Conservation (phyloP, 306 rosid genomes). For the Quercus gilva region DNA sequence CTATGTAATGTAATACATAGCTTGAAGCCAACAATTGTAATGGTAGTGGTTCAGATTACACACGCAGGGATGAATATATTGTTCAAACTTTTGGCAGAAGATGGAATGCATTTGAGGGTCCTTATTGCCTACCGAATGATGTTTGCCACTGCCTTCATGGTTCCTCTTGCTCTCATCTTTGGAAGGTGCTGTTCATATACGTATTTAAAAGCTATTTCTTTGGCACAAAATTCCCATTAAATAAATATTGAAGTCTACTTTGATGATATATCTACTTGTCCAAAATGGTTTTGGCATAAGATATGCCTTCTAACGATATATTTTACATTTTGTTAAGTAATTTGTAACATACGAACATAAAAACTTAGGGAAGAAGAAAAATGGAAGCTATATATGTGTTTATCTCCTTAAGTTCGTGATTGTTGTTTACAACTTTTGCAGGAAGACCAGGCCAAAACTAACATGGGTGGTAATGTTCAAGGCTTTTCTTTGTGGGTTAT, state of each 20-base stretch:
- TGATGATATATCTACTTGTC: no score
- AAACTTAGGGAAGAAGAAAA: no score
- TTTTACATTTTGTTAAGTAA: no score
- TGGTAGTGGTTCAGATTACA: constrained; percentile 38
- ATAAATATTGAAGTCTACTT: no score
- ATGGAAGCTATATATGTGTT: background rate
- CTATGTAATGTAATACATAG: constrained; percentile 13
- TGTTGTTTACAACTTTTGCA: background rate
- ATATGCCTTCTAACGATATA: no score
- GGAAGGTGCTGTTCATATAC: constrained; percentile 11
- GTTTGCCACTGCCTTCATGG: constrained; percentile 31
- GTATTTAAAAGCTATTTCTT: background rate
- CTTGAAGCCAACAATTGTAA: constrained; percentile 35
- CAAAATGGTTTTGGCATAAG: no score
- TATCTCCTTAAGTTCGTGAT: background rate
- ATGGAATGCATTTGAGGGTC: constrained; percentile 39
- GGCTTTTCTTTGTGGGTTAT: constrained; percentile 50
- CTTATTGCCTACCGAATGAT: constrained; percentile 49
- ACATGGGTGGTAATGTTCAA: constrained; percentile 47
- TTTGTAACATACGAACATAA: no score
- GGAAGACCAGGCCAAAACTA: constrained; percentile 48
- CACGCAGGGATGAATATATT: constrained; percentile 29
- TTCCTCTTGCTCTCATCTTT: constrained; percentile 41
- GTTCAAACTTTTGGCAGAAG: constrained; percentile 26
- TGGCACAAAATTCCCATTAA: no score